Base-by-base conservation (phyloP, 768 basidiomycete genomes). In the Cystobasidium ongulense region DNA sequence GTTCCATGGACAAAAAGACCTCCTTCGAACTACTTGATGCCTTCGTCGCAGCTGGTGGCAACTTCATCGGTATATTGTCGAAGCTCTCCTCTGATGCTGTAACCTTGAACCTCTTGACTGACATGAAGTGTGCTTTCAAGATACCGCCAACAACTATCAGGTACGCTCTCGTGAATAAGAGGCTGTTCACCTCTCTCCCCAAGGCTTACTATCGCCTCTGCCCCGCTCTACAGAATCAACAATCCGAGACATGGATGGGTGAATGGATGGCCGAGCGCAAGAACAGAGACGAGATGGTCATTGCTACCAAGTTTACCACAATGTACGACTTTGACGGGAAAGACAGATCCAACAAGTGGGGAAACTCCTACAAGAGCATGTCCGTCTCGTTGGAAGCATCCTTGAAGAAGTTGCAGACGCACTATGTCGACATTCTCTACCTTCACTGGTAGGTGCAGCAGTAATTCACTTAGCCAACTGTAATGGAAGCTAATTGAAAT, bases 191-290 rank as follows among this genome's bases (percentile, higher is more conserved):
- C 11, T 52, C 21, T 15, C 27, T 52, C 15, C 41, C n/a, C 21
- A 35, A 46, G n/a, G 36, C 33, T 13, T 18, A 41, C 21, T 50
- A 4, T 18, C 43, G 15, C 21, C 10, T 29, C 27, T 63, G 23
- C 0, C 25, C 7, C 11, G 15, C 13, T 53, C 85, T 84, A 18
- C 86, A 88, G 75, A 83, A 86, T 72, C 86, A 85, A 74, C 77
- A 83, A n/a, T 86, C 85, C 1, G 87, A 89, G 77, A 77, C 79
- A 73, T 83, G 84, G 76, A 82, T 86, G 35, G 86, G 85, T 1
- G 84, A 85, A 75, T 86, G 85, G 85, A 82, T 82, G 63, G 81
- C 83, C 63, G 75, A 78, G 65, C 78, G 83, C 29, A 80, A 81
- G 0, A 84, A 82, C 71, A 80, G 85, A 23, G 82, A 85, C 74